These are phyloP conservation scores for Saccharomycopsis fodiens DNA, from an alignment of 805 yeast genomes.

Conservation along the genomic window DNA sequence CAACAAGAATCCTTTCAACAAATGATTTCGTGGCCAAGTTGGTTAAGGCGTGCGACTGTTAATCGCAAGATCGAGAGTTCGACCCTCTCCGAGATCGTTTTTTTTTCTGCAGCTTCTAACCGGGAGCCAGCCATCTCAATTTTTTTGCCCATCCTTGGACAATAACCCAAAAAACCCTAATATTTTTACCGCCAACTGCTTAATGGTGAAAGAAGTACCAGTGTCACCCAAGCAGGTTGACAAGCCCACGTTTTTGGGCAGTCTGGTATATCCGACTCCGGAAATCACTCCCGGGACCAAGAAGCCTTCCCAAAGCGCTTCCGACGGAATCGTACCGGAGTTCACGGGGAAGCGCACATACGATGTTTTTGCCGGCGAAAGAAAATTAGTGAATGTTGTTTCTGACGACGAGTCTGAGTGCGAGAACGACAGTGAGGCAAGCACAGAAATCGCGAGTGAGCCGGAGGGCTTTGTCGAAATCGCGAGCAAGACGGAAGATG, in stretches of 20 bases:
- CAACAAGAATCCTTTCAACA: background rate
- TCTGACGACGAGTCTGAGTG: background rate
- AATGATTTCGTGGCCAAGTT: constrained; percentile 50
- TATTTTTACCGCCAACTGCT: background rate
- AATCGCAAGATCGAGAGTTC: constrained; percentile 60
- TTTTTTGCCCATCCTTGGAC: background rate
- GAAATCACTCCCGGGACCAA: background rate
- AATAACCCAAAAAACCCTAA: background rate
- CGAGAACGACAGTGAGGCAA: constrained; percentile 16
- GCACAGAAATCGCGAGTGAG: constrained; percentile 18
- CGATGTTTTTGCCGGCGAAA: background rate
- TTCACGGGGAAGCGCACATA: constrained; percentile 10
- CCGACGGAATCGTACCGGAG: background rate
- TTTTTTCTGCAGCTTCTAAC: constrained; percentile 19
- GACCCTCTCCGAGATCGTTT: constrained; percentile 50
- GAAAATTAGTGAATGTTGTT: background rate
- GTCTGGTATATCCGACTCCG: background rate
- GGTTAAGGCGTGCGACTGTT: constrained; percentile 60
- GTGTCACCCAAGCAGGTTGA: background rate
- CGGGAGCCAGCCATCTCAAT: constrained; percentile 1
- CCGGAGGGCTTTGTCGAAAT: constrained; percentile 9
- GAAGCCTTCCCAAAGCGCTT: background rate
- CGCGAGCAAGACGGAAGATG: constrained; percentile 2
- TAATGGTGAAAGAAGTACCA: background rate
- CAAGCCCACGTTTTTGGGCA: background rate